These are phyloP conservation scores for Umbilicus rupestris DNA, from an alignment of 164 flowering plant species.

Conservation along the genomic window DNA sequence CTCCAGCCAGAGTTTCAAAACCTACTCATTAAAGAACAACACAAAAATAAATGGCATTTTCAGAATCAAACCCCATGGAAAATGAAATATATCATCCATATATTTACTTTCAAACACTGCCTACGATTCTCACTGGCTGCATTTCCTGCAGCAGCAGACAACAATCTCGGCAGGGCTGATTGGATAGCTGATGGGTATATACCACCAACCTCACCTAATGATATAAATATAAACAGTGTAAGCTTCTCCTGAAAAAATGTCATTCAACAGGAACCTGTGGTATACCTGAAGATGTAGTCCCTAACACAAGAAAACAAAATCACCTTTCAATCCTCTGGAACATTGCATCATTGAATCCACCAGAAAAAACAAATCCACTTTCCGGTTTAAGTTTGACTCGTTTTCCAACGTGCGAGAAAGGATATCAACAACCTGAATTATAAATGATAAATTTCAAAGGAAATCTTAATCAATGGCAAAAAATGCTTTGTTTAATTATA, in stretches of 20 bases:
- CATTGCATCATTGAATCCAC: slow-evolving; percentile 91
- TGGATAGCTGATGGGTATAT: slow-evolving; percentile 68
- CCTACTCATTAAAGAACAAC: slow-evolving; percentile 33
- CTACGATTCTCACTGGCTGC: slow-evolving; percentile 73
- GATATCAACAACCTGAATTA: slow-evolving; percentile 62
- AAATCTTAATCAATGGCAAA: too few species aligned
- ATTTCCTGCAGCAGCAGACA: slow-evolving; percentile 81
- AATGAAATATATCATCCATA: slow-evolving; percentile 5
- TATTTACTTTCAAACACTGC: slow-evolving; percentile 83
- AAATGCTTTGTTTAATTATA: too few species aligned
- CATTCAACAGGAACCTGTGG: not conserved
- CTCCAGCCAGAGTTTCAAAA: slow-evolving; percentile 86
- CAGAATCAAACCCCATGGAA: not conserved
- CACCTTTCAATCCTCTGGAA: slow-evolving; percentile 81
- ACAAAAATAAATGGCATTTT: not conserved
- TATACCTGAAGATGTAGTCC: not conserved
- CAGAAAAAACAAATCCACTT: slow-evolving; percentile 85
- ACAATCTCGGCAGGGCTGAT: slow-evolving; percentile 56
- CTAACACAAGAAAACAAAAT: not conserved
- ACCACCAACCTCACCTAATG: slow-evolving; percentile 58
- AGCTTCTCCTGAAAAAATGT: not conserved
- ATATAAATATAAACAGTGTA: slow-evolving; percentile 11
- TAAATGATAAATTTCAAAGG: not conserved
- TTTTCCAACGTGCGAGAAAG: slow-evolving; percentile 53
- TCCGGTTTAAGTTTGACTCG: slow-evolving; percentile 58